These are phyloP conservation scores for Priceomyces carsonii DNA, from an alignment of 805 yeast species.

Conservation along the genomic window DNA sequence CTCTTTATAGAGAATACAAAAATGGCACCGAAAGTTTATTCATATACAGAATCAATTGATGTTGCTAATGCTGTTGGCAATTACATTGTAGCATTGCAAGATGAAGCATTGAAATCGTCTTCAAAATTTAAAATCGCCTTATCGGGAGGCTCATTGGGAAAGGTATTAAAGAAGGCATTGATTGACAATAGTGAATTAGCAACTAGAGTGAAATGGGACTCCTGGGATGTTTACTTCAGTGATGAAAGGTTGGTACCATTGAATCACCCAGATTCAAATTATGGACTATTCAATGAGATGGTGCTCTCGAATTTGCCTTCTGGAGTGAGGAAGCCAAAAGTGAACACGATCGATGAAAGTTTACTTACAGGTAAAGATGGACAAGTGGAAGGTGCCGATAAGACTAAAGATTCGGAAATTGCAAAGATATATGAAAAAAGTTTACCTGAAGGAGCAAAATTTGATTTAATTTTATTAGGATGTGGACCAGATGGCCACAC, in stretches of 20 bases:
- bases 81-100: slow-evolving; percentile 61
- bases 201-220: slow-evolving; percentile 57
- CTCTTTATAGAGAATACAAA: neutral
- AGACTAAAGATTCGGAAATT: slow-evolving; percentile 46
- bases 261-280: slow-evolving; percentile 82
- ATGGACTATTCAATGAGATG: slow-evolving; percentile 68
- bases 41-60: slow-evolving; percentile 54
- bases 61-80: slow-evolving; percentile 70
- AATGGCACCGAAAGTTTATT: slow-evolving; percentile 41
- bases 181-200: slow-evolving; percentile 53
- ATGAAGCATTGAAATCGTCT: slow-evolving; percentile 50
- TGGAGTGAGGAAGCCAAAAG: slow-evolving; percentile 52
- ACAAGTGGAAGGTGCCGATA: slow-evolving; percentile 44
- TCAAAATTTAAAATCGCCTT: slow-evolving; percentile 70
- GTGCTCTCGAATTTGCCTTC: slow-evolving; percentile 52
- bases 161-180: slow-evolving; percentile 66
- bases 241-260: slow-evolving; percentile 91
- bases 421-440: slow-evolving; percentile 63
- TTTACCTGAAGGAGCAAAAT: slow-evolving; percentile 47
- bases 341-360: slow-evolving; percentile 64
- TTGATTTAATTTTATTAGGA: slow-evolving; percentile 78
- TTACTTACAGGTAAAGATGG: slow-evolving; percentile 55
- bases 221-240: slow-evolving; percentile 82
- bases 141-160: slow-evolving; percentile 89
- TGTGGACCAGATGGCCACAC: slow-evolving; percentile 98